Percentiles rank a stretch among this genome's conserved stretches.
These are phyloP conservation scores for Komagataella pseudopastoris DNA, from an alignment of 805 yeast species.

Conservation along the genomic window DNA sequence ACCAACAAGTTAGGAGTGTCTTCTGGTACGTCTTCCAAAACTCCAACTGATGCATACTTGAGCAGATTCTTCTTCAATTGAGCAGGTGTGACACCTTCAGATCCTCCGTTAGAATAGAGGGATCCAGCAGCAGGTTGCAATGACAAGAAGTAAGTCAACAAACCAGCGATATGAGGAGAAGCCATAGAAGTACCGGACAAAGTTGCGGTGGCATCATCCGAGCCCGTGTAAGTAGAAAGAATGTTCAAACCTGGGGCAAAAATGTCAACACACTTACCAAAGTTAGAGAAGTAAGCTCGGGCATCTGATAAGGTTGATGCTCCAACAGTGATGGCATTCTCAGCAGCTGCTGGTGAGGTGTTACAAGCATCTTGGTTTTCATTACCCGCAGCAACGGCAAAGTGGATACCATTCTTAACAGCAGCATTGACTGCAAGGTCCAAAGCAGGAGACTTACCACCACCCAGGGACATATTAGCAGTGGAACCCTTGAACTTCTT, in stretches of 20 bases:
- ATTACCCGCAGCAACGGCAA: conserved; percentile 96
- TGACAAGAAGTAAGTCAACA: conserved; percentile 78
- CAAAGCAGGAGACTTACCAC: conserved; percentile 80
- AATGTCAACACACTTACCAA: conserved; percentile 90
- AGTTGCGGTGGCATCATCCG: conserved; percentile 62
- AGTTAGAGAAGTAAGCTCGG: conserved; percentile 93
- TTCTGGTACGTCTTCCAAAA: conserved; percentile 36
- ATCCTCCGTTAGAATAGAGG: conserved; percentile 31
- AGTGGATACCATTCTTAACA: conserved; percentile 74
- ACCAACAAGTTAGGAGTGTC: conserved; percentile 71
- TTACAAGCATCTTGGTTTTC: conserved; percentile 89
- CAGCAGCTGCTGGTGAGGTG: conserved; percentile 83
- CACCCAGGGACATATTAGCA: conserved; percentile 91
- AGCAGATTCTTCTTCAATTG: conserved; percentile 68
- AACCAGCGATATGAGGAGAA: conserved; percentile 90
- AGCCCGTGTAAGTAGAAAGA: conserved; percentile 73
- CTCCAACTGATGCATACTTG: conserved; percentile 49
- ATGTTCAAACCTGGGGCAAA: conserved; percentile 94
- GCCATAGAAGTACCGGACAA: conserved; percentile 98
- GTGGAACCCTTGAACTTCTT: conserved; percentile 74
- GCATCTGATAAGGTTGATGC: conserved; percentile 82
- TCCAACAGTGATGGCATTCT: conserved; percentile 82
- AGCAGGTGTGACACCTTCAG: conserved; percentile 53
- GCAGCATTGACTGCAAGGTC: conserved; percentile 87
- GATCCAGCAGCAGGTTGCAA: conserved; percentile 68